phyloP scores from a whole-genome alignment of 75 land plant species.

The Sequoiadendron giganteum region DNA sequence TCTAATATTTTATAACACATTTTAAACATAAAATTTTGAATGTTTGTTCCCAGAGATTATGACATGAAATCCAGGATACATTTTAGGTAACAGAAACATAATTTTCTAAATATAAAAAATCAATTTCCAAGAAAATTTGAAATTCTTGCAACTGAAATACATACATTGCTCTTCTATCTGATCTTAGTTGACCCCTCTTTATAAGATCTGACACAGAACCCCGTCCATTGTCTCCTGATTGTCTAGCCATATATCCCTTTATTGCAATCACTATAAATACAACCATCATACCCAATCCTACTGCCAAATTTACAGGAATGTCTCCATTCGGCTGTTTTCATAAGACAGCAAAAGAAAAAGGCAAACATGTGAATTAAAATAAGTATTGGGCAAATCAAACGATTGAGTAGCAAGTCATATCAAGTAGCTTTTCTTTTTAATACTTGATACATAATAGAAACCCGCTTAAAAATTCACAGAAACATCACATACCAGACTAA shows the following conservation, averaged over 20 bases:
- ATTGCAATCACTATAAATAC: constrained; percentile 37
- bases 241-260: constrained; percentile 38
- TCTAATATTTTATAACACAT: background rate
- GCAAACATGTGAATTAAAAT: background rate
- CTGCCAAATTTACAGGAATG: constrained; percentile 26
- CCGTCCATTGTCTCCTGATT: constrained; percentile 26
- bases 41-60: background rate
- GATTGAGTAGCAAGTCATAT: background rate
- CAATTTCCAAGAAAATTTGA: background rate
- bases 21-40: background rate
- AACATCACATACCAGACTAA: background rate
- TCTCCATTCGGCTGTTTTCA: constrained; percentile 17
- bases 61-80: background rate
- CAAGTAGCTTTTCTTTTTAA: background rate
- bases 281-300: constrained; percentile 48
- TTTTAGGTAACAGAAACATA: background rate
- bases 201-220: constrained; percentile 93
- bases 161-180: constrained; percentile 90
- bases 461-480: background rate
- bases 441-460: background rate
- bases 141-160: constrained; percentile 16
- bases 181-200: constrained; percentile 81
- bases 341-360: background rate
- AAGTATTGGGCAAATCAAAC: background rate
- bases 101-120: background rate